A percentile compares a stretch with the other conserved stretches of the same genome.
phyloP scores from a whole-genome alignment of 2,329 filamentous ascomycete species.

The Cercospora sp. region DNA sequence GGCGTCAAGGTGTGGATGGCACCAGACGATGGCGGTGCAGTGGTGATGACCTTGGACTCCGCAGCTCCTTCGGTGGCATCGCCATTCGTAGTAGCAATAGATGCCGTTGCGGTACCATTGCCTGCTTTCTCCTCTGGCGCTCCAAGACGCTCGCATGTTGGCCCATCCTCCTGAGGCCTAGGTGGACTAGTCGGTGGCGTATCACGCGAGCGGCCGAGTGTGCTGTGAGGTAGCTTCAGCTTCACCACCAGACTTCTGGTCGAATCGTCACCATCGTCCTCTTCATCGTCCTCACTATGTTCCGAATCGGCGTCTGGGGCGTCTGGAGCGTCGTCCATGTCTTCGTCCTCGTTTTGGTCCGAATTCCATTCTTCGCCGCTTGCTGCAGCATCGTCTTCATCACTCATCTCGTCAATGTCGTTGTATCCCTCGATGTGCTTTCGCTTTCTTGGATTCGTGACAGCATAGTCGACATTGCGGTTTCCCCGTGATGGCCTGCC shows the following conservation, averaged over 20 bases:
- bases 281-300: constrained; percentile 45
- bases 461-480: constrained; percentile 32
- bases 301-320: constrained; percentile 55
- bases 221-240: constrained; percentile 46
- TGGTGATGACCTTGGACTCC: neutral
- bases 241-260: constrained; percentile 69
- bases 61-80: neutral
- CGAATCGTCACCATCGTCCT: constrained; percentile 35
- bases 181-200: constrained; percentile 29
- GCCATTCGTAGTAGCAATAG: neutral
- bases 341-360: constrained; percentile 66
- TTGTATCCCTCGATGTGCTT: constrained; percentile 58
- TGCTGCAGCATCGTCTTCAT: constrained; percentile 59
- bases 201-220: constrained; percentile 7
- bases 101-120: neutral
- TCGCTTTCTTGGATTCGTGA: constrained; percentile 44
- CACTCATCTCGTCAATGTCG: constrained; percentile 63
- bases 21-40: constrained; percentile 2
- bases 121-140: neutral
- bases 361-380: constrained; percentile 69
- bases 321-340: constrained; percentile 49
- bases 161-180: constrained; percentile 4
- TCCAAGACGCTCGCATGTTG: constrained; percentile 5
- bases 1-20: constrained; percentile 15
- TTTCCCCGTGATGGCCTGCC: constrained; percentile 42